A percentile compares a stretch with the other conserved stretches of the same genome.
Conservation (phyloP, 768 basidiomycete species). For the Psilocybe azurescens region DNA sequence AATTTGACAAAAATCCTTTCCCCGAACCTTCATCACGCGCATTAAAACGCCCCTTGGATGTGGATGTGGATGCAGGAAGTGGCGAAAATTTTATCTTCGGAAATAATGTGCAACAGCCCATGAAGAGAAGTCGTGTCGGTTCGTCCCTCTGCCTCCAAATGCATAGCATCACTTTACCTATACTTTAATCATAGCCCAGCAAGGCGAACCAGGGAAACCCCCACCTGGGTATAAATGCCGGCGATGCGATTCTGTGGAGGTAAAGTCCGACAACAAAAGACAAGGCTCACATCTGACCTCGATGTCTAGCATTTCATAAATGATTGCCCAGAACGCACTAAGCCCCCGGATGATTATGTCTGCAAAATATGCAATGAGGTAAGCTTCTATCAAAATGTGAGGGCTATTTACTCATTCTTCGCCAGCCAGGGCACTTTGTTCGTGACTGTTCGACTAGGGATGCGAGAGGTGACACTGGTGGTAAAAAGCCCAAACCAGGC, state of each 20-base stretch:
- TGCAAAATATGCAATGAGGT: conserved; percentile 87
- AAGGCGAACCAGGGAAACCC: conserved; percentile 58
- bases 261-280: conserved; percentile 32
- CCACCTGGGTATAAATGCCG: conserved; percentile 79
- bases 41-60: conserved; percentile 60
- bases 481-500: conserved; percentile 79
- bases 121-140: conserved; percentile 65
- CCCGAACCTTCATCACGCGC: conserved; percentile 40
- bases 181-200: conserved; percentile 21
- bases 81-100: conserved; percentile 77
- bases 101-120: conserved; percentile 52
- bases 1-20: conserved; percentile 81
- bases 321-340: conserved; percentile 74
- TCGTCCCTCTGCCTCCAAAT: conserved; percentile 22
- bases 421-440: conserved; percentile 80
- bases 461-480: conserved; percentile 82
- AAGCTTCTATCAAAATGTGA: conserved; percentile 19
- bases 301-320: conserved; percentile 71
- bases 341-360: conserved; percentile 83
- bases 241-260: conserved; percentile 79
- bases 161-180: neutral
- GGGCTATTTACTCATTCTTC: conserved; percentile 6
- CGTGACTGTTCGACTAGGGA: conserved; percentile 88
- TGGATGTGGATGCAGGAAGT: conserved; percentile 30
- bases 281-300: neutral